Evolutionary conservation across 208 protist species (phyloP), one percentile per base, ranked within the genome.

Genomic region (Trypanosoma caninum): DNA sequence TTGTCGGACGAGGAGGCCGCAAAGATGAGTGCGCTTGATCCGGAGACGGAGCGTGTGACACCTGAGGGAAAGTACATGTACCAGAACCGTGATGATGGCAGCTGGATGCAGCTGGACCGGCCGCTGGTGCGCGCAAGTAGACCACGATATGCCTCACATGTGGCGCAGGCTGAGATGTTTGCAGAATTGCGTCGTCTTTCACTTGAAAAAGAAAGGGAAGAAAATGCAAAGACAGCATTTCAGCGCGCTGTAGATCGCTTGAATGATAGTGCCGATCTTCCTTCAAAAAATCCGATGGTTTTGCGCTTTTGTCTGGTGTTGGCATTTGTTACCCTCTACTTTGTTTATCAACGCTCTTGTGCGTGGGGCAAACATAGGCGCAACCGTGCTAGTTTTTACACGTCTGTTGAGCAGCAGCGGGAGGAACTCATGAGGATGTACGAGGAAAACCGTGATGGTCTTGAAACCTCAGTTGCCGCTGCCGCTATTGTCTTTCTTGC

Each of bases 201-300:
- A 3, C 3, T 81, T 35, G 76, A 80, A 35, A 63, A 77, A 44
- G 82, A 93, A 44, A 71, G 63, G 40, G 78, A 82, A 33, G 66
- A 87, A 54, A 90, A 91, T 50, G 80, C 81, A 50, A 90, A 91
- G 55, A 75, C 70, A 1, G 37, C 27, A 8, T 90, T 93, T 71
- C 68, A 93, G 59, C 64, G 83, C 9, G 52, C 56, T 10, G 40
- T 80, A 11, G 80, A 90, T 54, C 61, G 70, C 4, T 63, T 93
- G 42, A 59, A 72, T 22, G 77, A 89, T 46, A 89, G 76, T 54
- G 78, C 73, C 20, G 81, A 93, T 40, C 31, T 93, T 18, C 83
- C 87, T 7, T 80, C 83, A 18, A 64, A 65, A 7, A 86, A 83
- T 51, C 59, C 68, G 16, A 40, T 62, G 35, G 8, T 87, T 10